These are phyloP conservation scores for Hysterangium stoloniferum DNA, from an alignment of 768 basidiomycete genomes.

Conservation along the genomic window DNA sequence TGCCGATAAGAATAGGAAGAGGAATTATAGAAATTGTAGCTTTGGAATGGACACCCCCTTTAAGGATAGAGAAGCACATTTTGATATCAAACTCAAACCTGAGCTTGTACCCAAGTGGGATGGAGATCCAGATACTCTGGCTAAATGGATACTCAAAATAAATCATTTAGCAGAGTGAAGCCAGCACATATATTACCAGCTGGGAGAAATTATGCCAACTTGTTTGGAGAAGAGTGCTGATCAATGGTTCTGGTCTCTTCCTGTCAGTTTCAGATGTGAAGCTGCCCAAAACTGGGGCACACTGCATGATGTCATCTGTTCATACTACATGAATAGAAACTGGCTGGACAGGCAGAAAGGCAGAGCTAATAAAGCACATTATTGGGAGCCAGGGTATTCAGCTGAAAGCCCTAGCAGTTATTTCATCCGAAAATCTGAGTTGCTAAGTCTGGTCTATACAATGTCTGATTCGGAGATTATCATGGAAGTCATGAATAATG, in stretches of 20 bases:
- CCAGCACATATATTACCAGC: conserved; percentile 17
- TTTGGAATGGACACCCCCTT: background rate
- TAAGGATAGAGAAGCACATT: conserved; percentile 17
- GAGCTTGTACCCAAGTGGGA: conserved; percentile 28
- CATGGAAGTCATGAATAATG: conserved; percentile 28
- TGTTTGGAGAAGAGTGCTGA: conserved; percentile 21
- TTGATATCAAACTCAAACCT: conserved; percentile 26
- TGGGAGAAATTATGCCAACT: conserved; percentile 26
- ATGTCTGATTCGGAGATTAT: conserved; percentile 26
- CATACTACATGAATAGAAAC: conserved; percentile 28
- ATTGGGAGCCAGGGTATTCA: conserved; percentile 21
- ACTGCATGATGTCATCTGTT: conserved; percentile 19
- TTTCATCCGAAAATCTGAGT: conserved; percentile 26
- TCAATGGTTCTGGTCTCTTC: conserved; percentile 26
- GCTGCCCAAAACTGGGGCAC: conserved; percentile 25
- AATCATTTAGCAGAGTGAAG: conserved; percentile 21
- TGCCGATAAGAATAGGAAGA: background rate
- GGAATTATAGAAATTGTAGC: background rate
- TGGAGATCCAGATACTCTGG: conserved; percentile 23
- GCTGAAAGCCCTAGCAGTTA: conserved; percentile 29
- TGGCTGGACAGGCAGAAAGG: conserved; percentile 25
- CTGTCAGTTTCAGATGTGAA: background rate
- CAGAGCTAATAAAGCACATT: conserved; percentile 21
- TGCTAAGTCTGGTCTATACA: conserved; percentile 15
- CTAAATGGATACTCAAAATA: conserved; percentile 24